These are phyloP conservation scores for Tephrocybe sp. DNA, from an alignment of 768 basidiomycete species.

Conservation along the genomic window DNA sequence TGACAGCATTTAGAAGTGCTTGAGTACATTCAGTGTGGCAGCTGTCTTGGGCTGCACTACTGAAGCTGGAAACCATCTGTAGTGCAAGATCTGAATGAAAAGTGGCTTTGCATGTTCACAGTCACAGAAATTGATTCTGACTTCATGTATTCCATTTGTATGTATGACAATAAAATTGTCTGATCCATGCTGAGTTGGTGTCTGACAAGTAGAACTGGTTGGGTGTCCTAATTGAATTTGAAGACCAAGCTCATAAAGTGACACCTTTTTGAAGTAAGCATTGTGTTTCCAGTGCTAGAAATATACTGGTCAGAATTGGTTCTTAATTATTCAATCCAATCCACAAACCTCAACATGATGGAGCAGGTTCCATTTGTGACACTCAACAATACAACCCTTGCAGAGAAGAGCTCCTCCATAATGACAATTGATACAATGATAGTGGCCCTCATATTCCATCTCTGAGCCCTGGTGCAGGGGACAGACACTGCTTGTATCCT, in stretches of 20 bases:
- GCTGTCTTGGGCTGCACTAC: constrained; percentile 21
- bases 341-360: constrained; percentile 22
- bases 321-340: not conserved
- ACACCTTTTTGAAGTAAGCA: not conserved
- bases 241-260: constrained; percentile 3
- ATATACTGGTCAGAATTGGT: not conserved
- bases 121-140: constrained; percentile 29
- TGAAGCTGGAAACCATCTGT: constrained; percentile 22
- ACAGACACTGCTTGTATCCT: no score
- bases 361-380: constrained; percentile 13
- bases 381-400: constrained; percentile 3
- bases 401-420: constrained; percentile 5
- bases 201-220: constrained; percentile 12
- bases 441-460: not conserved
- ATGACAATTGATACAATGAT: constrained; percentile 20
- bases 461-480: no score
- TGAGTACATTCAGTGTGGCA: constrained; percentile 25
- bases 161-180: constrained; percentile 26
- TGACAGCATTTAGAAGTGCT: constrained; percentile 25
- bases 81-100: constrained; percentile 29
- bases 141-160: constrained; percentile 25
- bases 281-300: not conserved
- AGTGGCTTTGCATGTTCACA: constrained; percentile 17
- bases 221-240: constrained; percentile 22
- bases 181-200: constrained; percentile 4